These are phyloP conservation scores for Cytospora leucostoma DNA, from an alignment of 2,329 filamentous ascomycete genomes.

Conservation along the genomic window DNA sequence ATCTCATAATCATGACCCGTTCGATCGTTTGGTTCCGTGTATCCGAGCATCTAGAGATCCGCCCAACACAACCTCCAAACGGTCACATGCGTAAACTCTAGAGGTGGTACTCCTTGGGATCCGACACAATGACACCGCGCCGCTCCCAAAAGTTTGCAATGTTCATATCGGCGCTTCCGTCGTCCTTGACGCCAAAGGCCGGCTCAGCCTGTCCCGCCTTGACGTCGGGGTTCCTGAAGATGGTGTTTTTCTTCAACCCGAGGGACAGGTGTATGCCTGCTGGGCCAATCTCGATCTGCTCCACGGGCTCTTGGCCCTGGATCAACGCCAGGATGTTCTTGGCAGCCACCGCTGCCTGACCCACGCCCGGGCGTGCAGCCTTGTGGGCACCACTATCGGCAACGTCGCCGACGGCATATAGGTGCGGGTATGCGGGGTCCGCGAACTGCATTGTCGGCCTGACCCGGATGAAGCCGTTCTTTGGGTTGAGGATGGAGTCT, in stretches of 20 bases:
- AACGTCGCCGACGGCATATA: constrained; percentile 57
- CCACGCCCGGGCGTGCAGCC: constrained; percentile 46
- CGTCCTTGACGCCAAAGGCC: constrained; percentile 34
- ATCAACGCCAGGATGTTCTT: constrained; percentile 48
- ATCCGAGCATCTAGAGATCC: not conserved
- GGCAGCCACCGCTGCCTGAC: constrained; percentile 47
- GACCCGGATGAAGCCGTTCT: constrained; percentile 43
- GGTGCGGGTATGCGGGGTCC: constrained; percentile 38
- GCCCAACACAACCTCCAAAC: not conserved
- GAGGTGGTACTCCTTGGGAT: constrained; percentile 36
- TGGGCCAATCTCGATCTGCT: constrained; percentile 37
- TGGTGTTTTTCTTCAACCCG: constrained; percentile 38
- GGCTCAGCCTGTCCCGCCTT: constrained; percentile 35
- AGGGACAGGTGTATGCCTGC: constrained; percentile 45
- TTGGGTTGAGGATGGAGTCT: constrained; percentile 33
- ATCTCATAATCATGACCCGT: not conserved
- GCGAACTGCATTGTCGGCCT: constrained; percentile 49
- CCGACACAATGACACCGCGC: constrained; percentile 33
- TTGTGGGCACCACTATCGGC: constrained; percentile 46
- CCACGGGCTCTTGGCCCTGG: constrained; percentile 35
- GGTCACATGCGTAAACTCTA: constrained; percentile 12
- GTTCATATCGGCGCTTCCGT: constrained; percentile 37
- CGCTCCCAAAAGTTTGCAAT: constrained; percentile 37
- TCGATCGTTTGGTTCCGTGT: not conserved
- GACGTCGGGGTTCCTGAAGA: constrained; percentile 37